Base-by-base conservation (phyloP, 2,329 filamentous ascomycete species). In the Talaromyces sp. region DNA sequence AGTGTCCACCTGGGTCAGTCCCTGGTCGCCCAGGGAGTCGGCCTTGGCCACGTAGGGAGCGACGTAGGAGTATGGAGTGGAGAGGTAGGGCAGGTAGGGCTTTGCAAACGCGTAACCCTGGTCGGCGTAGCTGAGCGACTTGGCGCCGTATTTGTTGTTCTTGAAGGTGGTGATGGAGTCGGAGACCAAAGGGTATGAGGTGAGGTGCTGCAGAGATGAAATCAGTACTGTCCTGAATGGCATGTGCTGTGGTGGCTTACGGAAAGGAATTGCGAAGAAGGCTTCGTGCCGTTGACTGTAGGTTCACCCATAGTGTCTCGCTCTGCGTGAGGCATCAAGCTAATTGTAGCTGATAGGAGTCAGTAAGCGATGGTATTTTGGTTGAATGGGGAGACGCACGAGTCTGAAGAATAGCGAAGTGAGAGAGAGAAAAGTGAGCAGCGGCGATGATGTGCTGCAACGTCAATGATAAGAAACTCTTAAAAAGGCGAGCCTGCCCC, bases 41-140 rank as follows among this genome's bases (percentile, higher is more conserved):
- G 87, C 92, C 75, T 88, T 91, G 73, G 85, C 81, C 65, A 96
- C 84, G 77, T 97, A 97, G 0, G 93, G 92, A 57, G 87, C 87
- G 64, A 96, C 84, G 74, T 90, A 94, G 71, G 85, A 82, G 79
- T 91, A 93, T 38, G 92, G 92, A 68, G 84, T 89, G 68, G 86
- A 77, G 68, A 97, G 80, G 77, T 91, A 91, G 29, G 90, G 89
- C 59, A 93, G 78, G 64, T 96, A 78, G 21, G 92, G 91, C 67
- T 87, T 88, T 72, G 88, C 88, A 69, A 96, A 83, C 65, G 86
- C 80, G 81, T 92, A 96, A 69, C 88, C 87, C 62, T 86, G 84
- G 72, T 89, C 85, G 74, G 88, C 85, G 64, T 94, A 77, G 68
- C 89, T 82, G 72, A 97, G 80, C 50, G 91, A 92, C 78, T 88